phyloP scores from a whole-genome alignment of 1,284 basidiomycete species.

The Ustilago vetiveriae region DNA sequence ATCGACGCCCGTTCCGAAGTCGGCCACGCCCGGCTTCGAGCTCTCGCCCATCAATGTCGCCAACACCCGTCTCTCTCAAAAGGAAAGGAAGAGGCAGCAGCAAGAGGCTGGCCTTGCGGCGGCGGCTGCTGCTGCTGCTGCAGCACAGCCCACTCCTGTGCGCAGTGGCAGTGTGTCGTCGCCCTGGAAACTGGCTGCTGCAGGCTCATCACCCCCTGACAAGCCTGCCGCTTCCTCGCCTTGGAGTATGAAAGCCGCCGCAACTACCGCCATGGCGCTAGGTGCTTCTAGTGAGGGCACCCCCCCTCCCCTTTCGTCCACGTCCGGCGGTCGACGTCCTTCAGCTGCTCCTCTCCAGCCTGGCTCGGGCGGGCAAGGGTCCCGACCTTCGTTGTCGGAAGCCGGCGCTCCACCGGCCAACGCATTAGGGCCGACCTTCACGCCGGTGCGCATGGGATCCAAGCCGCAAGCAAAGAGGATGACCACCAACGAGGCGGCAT shows the following conservation, averaged over 20 bases:
- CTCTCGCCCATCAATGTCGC: conserved; percentile 40
- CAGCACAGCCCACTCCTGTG: conserved; percentile 9
- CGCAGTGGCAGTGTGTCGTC: conserved; percentile 31
- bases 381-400: conserved; percentile 17
- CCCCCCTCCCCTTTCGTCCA: conserved; percentile 14
- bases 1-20: conserved; percentile 29
- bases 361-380: conserved; percentile 1
- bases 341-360: conserved; percentile 33
- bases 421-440: conserved; percentile 48
- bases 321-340: conserved; percentile 20
- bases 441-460: conserved; percentile 38
- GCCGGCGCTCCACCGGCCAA: conserved; percentile 14
- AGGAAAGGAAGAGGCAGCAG: conserved; percentile 61
- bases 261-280: conserved; percentile 33
- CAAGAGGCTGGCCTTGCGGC: conserved; percentile 34
- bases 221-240: conserved; percentile 22
- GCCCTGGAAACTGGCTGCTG: conserved; percentile 28
- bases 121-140: conserved; percentile 12
- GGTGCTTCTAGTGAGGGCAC: conserved; percentile 30
- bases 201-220: conserved; percentile 23
- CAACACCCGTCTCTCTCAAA: conserved; percentile 57
- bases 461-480: conserved; percentile 31
- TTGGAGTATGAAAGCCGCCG: conserved; percentile 38
- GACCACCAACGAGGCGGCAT: conserved; percentile 35
- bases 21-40: conserved; percentile 21